Percentiles rank a stretch among this genome's conserved stretches.
phyloP scores from a whole-genome alignment of 345 rosid species.

The Zanthoxylum bungeanum region DNA sequence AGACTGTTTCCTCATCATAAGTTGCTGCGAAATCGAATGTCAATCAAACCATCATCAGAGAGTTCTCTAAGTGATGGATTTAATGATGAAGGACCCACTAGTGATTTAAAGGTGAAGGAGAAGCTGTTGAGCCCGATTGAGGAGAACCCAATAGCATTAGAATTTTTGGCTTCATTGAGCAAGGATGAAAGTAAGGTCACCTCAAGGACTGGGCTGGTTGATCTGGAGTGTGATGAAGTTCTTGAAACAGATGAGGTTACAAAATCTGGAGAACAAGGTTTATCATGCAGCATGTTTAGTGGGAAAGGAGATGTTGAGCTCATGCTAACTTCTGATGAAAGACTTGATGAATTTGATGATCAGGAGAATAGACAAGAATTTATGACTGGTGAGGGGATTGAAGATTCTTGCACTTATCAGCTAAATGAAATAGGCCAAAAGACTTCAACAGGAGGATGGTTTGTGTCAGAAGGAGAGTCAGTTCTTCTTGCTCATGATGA shows the following conservation, averaged over 20 bases:
- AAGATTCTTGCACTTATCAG: slow-evolving; percentile 45
- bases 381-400: slow-evolving; percentile 49
- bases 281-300: slow-evolving; percentile 24
- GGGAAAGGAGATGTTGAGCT: slow-evolving; percentile 38
- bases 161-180: slow-evolving; percentile 58
- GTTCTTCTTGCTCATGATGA: slow-evolving; percentile 86
- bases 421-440: slow-evolving; percentile 65
- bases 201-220: slow-evolving; percentile 21
- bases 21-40: slow-evolving; percentile 62
- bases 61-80: slow-evolving; percentile 25
- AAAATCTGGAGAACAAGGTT: slow-evolving; percentile 35
- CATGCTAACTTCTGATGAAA: slow-evolving; percentile 70
- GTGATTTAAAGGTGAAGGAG: slow-evolving; percentile 34
- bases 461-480: slow-evolving; percentile 96
- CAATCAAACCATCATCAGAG: slow-evolving; percentile 32
- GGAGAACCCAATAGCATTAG: slow-evolving; percentile 49
- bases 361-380: slow-evolving; percentile 51
- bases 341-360: slow-evolving; percentile 74
- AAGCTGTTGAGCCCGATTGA: slow-evolving; percentile 39
- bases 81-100: slow-evolving; percentile 19
- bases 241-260: slow-evolving; percentile 55
- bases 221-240: slow-evolving; percentile 37
- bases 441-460: slow-evolving; percentile 90
- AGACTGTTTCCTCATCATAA: slow-evolving; percentile 96
- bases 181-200: slow-evolving; percentile 33